Evolutionary conservation across 441 rosid species (phyloP), one percentile per base, ranked within the genome.

Genomic region (Hura crepitans): DNA sequence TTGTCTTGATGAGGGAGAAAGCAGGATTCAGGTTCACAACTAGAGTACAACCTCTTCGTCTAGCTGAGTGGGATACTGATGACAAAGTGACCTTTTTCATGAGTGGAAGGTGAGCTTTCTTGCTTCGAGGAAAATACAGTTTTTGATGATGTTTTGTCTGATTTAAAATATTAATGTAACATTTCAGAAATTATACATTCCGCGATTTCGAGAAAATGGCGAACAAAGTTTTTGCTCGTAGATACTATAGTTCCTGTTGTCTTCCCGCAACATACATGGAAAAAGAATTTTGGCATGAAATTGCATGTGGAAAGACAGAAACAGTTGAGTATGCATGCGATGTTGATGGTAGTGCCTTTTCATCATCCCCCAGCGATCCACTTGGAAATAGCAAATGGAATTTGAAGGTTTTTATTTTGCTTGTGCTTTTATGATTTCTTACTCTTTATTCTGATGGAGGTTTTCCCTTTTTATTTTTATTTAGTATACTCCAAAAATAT

Each of bases 151-250:
- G 25, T 64, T 65, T 60, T 33, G 30, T 74, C 57, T 53, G 50
- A 76, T 72, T 79, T 77, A 75, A 77, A 81, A 65, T 68, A 60
- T 60, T 56, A 53, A 49, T 77, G 58, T 74, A 64, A 69, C 72
- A 74, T 81, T 86, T 73, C 99, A 93, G 98, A 84, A 96, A 82
- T 63, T 96, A 96, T 70, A 85, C 97, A 23, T 86, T 96, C 77
- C 96, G 96, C 45, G 99, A 93, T 66, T 96, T 90, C 74, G 98
- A 96, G 92, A 96, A 87, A 84, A 93, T 91, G 94, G 99, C 99
- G 63, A 91, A 89, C 91, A 93, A 91, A 87, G 87, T 83, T 71
- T 96, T 89, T 86, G 82, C 87, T 67, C 98, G 95, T 81, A 89
- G 96, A 87, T 96, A 96, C 80, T 92, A 83, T 73, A 96, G 98